Evolutionary conservation across 2,329 filamentous ascomycete genomes (phyloP), one percentile per base, ranked within the genome.

Genomic region (Trichoderma brevicompactum): DNA sequence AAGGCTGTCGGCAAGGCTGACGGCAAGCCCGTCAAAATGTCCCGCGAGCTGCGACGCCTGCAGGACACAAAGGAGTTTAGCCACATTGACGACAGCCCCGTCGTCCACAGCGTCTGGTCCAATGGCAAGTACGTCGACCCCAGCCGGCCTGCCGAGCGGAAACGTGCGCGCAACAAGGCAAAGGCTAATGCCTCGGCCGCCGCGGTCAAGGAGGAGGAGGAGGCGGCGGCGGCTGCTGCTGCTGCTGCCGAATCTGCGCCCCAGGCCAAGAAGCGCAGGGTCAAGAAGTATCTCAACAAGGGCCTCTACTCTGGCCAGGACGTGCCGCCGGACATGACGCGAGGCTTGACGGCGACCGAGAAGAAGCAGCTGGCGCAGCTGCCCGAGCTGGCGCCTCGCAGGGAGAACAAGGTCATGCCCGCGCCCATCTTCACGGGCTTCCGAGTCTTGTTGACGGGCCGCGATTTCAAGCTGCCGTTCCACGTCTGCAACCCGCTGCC

Each of bases 241-340:
- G n/a, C n/a, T n/a, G n/a, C 23, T 28, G 23, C 23, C 2, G 23
- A 28, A 5, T 28, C 23, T 28, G 23, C 23, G 23, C 23, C 76
- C 10, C 72, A 76, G 32, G 69, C 69, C 9, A 80, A 77, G 68
- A 77, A 79, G 68, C 79, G 83, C 64, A 82, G 81, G 43, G 78
- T 82, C 59, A 96, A 96, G 81, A 88, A 88, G 70, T 98, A 91
- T 85, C 81, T 96, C 62, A 82, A 84, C 60, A 91, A 93, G 75
- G 95, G 94, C 9, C 82, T 98, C 13, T 98, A 96, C 73, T 89
- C 92, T 0, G 95, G 95, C 34, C 94, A 97, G 75, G 83, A 88
- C 36, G 78, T 78, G 7, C 83, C 84, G 0, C 69, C 73, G 7
- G 82, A 86, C 65, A 73, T 80, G 7, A 74, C 74, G 52, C 79